Base-by-base conservation (phyloP, 2,329 filamentous ascomycete genomes). In the Botrytis fragariae region DNA sequence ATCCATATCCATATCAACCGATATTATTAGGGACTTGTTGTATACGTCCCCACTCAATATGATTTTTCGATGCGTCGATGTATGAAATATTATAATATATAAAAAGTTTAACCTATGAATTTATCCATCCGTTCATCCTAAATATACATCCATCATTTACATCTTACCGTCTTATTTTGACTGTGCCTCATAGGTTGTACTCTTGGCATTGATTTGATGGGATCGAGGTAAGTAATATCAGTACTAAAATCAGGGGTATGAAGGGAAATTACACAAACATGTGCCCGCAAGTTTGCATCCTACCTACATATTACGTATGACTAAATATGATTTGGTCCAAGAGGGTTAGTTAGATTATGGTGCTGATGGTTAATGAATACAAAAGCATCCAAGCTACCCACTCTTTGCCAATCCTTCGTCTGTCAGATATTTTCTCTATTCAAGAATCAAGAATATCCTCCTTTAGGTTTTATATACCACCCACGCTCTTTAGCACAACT, bases 211-310 rank as follows among this genome's bases (percentile, higher is more conserved):
- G n/a, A 20, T 68, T n/a, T 32, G 25, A 42, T 57, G 48, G 35
- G 35, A n/a, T n/a, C 14, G 35, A 61, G 12, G 1, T 12, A 54
- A 54, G 51, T 54, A 54, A 54, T n/a, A 54, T 54, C 51, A 54
- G 9, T 16, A 61, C 25, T 39, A 32, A 32, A n/a, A 42, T 54
- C 64, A 68, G 65, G 65, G 65, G 65, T 57, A 42, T 25, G 39
- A 54, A 54, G 51, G 65, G 65, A 57, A 68, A 68, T 68, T 68
- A 57, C 65, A 68, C 25, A n/a, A 68, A 42, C 35, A 57, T 68
- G 65, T 42, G 48, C 35, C 35, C 48, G n/a, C 48, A 32, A 68
- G 35, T 42, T 12, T 57, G 48, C n/a, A 32, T 37, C 48, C 3
- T 57, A 42, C 65, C 18, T 57, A n/a, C 48, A 57, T 42, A 57